Base-by-base conservation (phyloP, 2,329 filamentous ascomycete genomes). In the Keithomyces neogunnii region DNA sequence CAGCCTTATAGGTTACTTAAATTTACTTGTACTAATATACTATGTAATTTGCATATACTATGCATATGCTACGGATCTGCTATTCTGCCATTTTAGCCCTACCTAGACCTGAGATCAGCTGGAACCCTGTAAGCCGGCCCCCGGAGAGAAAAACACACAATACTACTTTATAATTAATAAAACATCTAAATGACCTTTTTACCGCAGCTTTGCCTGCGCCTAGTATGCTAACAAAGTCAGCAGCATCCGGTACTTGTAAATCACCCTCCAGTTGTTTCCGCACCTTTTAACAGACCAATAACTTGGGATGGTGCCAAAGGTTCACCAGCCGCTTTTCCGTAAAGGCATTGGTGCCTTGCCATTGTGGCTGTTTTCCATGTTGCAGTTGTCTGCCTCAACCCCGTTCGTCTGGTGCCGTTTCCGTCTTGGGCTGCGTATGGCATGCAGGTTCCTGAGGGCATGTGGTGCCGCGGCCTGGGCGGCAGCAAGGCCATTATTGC, bases 191-290 rank as follows among this genome's bases (percentile, higher is more conserved):
- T 19, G 19, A 1, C 19, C 19, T 19, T 1, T 1, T 1, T 19
- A 19, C 19, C 19, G 19, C 19, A 19, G 19, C 1, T 19, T 19
- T 19, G 19, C 19, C 19, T 19, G 19, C 19, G 19, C 19, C 19
- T 19, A 1, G 19, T 1, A 19, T 19, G 19, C 19, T 19, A 19
- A 19, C 19, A 19, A 19, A 19, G 19, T 19, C 19, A 19, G 19
- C 19, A 19, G 19, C 19, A 19, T 19, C 19, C 19, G 19, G 19
- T 19, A 19, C 19, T 19, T 19, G 49, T 59, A 60, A 9, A 57
- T 57, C 44, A 60, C 55, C 26, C 54, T 56, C 57, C 56, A 60
- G 31, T 55, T 51, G 26, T 55, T 48, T 11, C 51, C 55, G 28
- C 58, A 58, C 26, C 55, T 52, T 5, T 43, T 51, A 1, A 55